A percentile compares a stretch with the other conserved stretches of the same genome.
These are phyloP conservation scores for Septoria linicola DNA, from an alignment of 2,329 filamentous ascomycete species.

Conservation along the genomic window DNA sequence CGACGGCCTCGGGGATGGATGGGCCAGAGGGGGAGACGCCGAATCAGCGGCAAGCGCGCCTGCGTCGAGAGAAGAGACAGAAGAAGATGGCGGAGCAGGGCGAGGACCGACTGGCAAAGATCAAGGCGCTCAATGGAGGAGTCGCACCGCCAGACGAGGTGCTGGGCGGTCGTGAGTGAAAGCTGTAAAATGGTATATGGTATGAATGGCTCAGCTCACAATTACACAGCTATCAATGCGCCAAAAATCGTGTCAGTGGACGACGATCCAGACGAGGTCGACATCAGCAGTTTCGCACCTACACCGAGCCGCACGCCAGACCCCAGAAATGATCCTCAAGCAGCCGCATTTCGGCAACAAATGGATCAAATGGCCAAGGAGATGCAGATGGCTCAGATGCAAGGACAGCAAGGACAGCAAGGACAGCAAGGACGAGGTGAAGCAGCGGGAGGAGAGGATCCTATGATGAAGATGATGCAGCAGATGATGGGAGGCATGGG, in stretches of 20 bases:
- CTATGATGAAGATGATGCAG: conserved; percentile 72
- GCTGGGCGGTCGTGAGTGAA: conserved; percentile 31
- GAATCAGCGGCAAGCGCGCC: conserved; percentile 60
- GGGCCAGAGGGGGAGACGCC: conserved; percentile 41
- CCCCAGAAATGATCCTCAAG: conserved; percentile 29
- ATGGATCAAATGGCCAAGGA: too few species aligned
- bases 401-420: conserved; percentile 17
- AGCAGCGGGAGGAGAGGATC: conserved; percentile 51
- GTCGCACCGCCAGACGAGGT: conserved; percentile 36
- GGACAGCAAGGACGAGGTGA: conserved; percentile 25
- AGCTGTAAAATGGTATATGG: neutral
- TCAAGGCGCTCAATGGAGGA: conserved; percentile 65
- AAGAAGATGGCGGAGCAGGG: conserved; percentile 75
- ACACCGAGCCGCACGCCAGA: conserved; percentile 17
- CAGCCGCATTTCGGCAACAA: conserved; percentile 28
- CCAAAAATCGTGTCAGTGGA: conserved; percentile 39
- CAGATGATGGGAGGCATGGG: conserved; percentile 50
- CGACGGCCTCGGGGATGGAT: conserved; percentile 28
- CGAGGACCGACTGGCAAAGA: conserved; percentile 68
- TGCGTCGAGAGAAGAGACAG: conserved; percentile 75
- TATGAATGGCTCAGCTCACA: conserved; percentile 1
- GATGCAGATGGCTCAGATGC: conserved; percentile 33
- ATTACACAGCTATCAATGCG: conserved; percentile 32
- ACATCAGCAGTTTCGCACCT: conserved; percentile 52
- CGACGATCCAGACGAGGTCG: conserved; percentile 69